Conservation (phyloP, 2,329 filamentous ascomycete genomes). For the Neoascochyta sp. region DNA sequence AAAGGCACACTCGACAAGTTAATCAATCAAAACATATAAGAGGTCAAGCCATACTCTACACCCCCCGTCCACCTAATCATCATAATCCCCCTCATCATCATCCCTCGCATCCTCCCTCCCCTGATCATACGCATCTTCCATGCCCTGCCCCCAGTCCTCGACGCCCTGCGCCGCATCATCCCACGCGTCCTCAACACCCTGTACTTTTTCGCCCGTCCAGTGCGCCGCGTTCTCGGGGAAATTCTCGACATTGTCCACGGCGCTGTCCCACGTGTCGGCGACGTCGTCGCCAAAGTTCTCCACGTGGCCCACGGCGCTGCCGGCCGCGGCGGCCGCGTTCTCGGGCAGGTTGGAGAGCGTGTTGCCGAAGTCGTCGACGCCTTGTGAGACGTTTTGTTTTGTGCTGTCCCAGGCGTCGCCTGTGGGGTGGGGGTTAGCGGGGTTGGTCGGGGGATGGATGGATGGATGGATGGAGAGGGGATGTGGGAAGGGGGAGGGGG, state of each 20-base stretch:
- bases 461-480: too few species aligned
- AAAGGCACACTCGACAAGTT: too few species aligned
- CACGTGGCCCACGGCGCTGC: conserved; percentile 20
- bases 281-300: conserved; percentile 22
- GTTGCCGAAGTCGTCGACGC: conserved; percentile 16
- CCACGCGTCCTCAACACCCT: conserved; percentile 23
- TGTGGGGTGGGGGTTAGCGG: conserved; percentile 5
- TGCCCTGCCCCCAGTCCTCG: conserved; percentile 17
- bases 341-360: conserved; percentile 19
- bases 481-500: too few species aligned
- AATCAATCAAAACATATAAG: too few species aligned
- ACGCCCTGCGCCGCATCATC: conserved; percentile 16
- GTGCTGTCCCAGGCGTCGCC: conserved; percentile 17
- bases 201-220: conserved; percentile 24
- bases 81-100: conserved; percentile 16
- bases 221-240: conserved; percentile 22
- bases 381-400: conserved; percentile 14
- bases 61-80: not conserved
- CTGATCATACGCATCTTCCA: conserved; percentile 22
- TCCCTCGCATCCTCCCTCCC: conserved; percentile 22
- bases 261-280: conserved; percentile 17
- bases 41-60: too few species aligned
- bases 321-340: conserved; percentile 21
- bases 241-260: conserved; percentile 20
- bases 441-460: too few species aligned